A percentile compares a stretch with the other conserved stretches of the same genome.
phyloP scores from a whole-genome alignment of 2,329 filamentous ascomycete genomes.

The Neurospora sp. region DNA sequence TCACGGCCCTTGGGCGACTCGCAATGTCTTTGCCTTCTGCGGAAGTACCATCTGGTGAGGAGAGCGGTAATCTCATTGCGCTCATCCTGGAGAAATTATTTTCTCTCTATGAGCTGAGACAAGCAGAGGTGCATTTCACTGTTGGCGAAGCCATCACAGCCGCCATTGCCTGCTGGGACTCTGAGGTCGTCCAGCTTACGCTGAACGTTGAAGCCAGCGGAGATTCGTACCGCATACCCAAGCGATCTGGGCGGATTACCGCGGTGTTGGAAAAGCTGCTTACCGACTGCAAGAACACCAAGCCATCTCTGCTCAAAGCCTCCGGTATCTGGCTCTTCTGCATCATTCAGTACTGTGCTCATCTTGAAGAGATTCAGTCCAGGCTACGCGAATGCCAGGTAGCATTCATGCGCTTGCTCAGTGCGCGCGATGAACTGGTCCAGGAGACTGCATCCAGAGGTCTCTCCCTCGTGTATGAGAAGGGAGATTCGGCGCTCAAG shows the following conservation, averaged over 20 bases:
- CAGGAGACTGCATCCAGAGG: conserved; percentile 92
- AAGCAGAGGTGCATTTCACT: conserved; percentile 81
- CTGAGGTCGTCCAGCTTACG: conserved; percentile 63
- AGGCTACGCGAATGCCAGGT: conserved; percentile 71
- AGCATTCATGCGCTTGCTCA: conserved; percentile 79
- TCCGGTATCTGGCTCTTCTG: conserved; percentile 94
- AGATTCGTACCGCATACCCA: conserved; percentile 23
- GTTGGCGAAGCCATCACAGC: conserved; percentile 82
- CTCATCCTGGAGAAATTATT: conserved; percentile 61
- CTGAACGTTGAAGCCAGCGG: conserved; percentile 58
- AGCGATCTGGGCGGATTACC: conserved; percentile 33
- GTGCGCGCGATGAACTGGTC: conserved; percentile 83
- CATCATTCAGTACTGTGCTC: conserved; percentile 80
- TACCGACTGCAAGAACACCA: conserved; percentile 68
- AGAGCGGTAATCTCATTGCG: conserved; percentile 25
- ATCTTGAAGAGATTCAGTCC: conserved; percentile 62
- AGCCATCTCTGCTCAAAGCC: conserved; percentile 82
- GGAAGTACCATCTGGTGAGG: not conserved
- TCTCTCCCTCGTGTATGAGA: conserved; percentile 86
- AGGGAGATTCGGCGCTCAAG: conserved; percentile 71
- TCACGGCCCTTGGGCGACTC: conserved; percentile 69
- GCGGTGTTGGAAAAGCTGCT: conserved; percentile 64
- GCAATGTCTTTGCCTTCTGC: conserved; percentile 46
- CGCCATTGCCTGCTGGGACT: conserved; percentile 71
- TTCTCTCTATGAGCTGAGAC: conserved; percentile 71